phyloP scores from a whole-genome alignment of 371 early-diverging fungal genomes.

The Apophysomyces ossiformis region DNA sequence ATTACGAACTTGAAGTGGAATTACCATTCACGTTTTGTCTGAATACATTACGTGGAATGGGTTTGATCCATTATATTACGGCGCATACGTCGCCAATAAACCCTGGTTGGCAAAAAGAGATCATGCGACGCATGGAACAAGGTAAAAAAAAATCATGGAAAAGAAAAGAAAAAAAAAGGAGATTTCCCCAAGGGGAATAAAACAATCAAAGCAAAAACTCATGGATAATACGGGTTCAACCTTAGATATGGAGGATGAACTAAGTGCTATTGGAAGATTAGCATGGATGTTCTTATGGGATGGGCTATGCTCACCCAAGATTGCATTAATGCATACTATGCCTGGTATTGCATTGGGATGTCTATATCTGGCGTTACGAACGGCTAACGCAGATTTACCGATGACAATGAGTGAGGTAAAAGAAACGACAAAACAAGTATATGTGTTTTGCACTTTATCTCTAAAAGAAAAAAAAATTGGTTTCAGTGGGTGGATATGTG shows the following conservation, averaged over 20 bases:
- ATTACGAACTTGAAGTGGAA: conserved; percentile 50
- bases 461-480: neutral
- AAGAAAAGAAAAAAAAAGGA: conserved; percentile 4
- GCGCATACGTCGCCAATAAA: conserved; percentile 24
- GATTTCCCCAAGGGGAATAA: conserved; percentile 11
- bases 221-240: conserved; percentile 2
- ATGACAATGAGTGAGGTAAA: conserved; percentile 52
- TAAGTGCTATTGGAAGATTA: conserved; percentile 44
- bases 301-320: conserved; percentile 48
- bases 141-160: conserved; percentile 16
- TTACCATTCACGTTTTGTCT: conserved; percentile 54
- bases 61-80: conserved; percentile 33
- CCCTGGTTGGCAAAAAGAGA: conserved; percentile 35
- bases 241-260: conserved; percentile 45
- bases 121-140: conserved; percentile 44
- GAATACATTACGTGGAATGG: conserved; percentile 47
- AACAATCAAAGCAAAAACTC: neutral
- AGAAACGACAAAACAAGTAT: neutral
- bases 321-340: conserved; percentile 39
- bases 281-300: conserved; percentile 55
- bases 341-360: conserved; percentile 49
- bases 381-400: conserved; percentile 33
- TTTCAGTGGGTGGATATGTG: conserved; percentile 49
- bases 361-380: conserved; percentile 49
- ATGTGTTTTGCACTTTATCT: neutral